Conservation (phyloP, 2,329 filamentous ascomycete species). For the Nemania sp. region DNA sequence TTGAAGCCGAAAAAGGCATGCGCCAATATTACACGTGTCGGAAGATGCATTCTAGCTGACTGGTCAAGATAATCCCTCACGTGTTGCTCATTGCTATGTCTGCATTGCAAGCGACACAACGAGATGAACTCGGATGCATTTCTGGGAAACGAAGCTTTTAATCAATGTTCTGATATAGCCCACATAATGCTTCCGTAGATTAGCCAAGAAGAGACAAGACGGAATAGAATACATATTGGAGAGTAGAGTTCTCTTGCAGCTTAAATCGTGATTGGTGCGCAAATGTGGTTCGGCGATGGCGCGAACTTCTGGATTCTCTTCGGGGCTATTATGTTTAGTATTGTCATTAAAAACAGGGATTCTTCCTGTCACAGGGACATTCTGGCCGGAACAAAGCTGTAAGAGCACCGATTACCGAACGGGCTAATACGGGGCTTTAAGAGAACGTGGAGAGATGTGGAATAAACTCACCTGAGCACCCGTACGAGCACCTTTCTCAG, state of each 20-base stretch:
- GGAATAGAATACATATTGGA: background rate
- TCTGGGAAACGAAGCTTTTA: background rate
- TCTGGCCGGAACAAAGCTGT: background rate
- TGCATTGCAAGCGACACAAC: background rate
- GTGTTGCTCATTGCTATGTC: background rate
- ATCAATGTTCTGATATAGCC: background rate
- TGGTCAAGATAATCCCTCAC: background rate
- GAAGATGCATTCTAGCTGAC: constrained; percentile 19
- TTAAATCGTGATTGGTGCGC: background rate
- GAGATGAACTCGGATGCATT: background rate
- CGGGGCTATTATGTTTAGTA: background rate
- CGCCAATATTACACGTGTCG: background rate
- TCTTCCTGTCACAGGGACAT: background rate
- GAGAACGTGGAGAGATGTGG: background rate
- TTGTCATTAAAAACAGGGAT: background rate
- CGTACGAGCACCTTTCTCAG: no score
- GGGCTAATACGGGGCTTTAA: background rate
- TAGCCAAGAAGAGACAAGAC: background rate
- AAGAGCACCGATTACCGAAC: background rate
- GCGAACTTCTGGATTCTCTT: constrained; percentile 1
- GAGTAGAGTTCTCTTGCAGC: background rate
- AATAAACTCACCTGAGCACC: no score
- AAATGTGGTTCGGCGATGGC: constrained; percentile 1
- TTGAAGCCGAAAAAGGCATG: constrained; percentile 23
- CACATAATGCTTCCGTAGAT: background rate